Conservation (phyloP, 495 filamentous ascomycete species). For the Astrocystis sublimbata region DNA sequence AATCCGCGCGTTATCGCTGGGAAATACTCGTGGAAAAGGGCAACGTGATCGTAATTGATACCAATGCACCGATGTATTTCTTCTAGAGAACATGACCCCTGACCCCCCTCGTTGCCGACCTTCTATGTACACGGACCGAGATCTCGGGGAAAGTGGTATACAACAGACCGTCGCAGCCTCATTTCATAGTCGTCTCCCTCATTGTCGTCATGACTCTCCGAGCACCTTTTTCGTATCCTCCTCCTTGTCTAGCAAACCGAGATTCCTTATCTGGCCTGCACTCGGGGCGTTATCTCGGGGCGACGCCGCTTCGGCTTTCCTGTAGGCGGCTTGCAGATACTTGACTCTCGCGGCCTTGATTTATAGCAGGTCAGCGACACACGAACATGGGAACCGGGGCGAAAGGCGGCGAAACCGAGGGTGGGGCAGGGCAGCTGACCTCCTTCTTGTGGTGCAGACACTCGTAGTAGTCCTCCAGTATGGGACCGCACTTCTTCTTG, state of each 20-base stretch:
- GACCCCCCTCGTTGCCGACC: conserved; percentile 10
- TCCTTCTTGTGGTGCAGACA: conserved; percentile 98
- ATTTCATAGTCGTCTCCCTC: too few species aligned
- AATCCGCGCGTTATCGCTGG: background rate
- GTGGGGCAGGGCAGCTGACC: conserved; percentile 53
- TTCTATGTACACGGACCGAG: conserved; percentile 24
- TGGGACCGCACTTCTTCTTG: conserved; percentile 86
- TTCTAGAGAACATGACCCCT: background rate
- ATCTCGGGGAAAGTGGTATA: conserved; percentile 1
- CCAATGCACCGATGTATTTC: conserved; percentile 10
- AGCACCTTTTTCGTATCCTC: conserved; percentile 73
- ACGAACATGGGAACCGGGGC: background rate
- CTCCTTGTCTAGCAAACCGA: conserved; percentile 79
- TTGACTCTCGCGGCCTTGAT: conserved; percentile 75
- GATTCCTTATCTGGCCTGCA: conserved; percentile 76
- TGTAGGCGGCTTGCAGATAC: conserved; percentile 82
- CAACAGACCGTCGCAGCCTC: background rate
- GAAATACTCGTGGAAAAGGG: background rate
- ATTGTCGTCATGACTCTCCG: conserved; percentile 38
- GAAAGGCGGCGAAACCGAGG: too few species aligned
- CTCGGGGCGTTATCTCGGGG: conserved; percentile 71
- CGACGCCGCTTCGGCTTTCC: conserved; percentile 73
- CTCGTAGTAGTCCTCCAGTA: conserved; percentile 95
- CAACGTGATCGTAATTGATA: background rate
- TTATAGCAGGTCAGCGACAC: conserved; percentile 1